A percentile compares a stretch with the other conserved stretches of the same genome.
phyloP scores from a whole-genome alignment of 2,329 filamentous ascomycete species.

The Ophiostoma sp. region DNA sequence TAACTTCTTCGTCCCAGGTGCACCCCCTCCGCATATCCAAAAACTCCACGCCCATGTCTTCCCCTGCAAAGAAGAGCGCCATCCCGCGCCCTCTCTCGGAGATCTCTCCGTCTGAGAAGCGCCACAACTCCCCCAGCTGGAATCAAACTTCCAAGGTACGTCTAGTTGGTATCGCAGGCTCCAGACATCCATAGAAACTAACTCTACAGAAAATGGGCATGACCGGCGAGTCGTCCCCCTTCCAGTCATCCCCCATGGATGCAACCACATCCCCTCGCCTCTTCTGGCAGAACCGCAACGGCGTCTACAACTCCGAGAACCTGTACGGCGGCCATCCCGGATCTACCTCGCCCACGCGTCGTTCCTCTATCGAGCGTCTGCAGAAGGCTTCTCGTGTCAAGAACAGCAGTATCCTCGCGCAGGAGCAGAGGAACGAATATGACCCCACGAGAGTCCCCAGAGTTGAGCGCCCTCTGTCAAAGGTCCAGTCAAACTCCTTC shows the following conservation, averaged over 20 bases:
- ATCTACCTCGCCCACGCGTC: conserved; percentile 67
- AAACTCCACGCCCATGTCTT: conserved; percentile 57
- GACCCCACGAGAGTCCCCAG: conserved; percentile 72
- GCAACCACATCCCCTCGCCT: conserved; percentile 67
- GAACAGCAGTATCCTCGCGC: conserved; percentile 95
- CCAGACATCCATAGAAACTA: background rate
- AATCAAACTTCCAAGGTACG: conserved; percentile 68
- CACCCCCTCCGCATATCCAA: conserved; percentile 70
- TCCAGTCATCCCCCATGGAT: conserved; percentile 75
- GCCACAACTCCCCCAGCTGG: conserved; percentile 90
- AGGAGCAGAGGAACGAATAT: conserved; percentile 89
- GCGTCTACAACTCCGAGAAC: conserved; percentile 70
- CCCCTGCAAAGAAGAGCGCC: conserved; percentile 60
- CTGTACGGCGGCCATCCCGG: conserved; percentile 53
- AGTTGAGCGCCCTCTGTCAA: conserved; percentile 76
- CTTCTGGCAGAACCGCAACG: conserved; percentile 77
- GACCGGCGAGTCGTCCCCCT: conserved; percentile 68
- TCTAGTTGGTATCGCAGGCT: background rate
- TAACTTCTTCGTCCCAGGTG: conserved; percentile 45
- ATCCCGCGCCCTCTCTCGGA: conserved; percentile 76
- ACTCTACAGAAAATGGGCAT: conserved; percentile 56
- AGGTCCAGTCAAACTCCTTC: conserved; percentile 68
- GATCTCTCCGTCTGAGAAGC: conserved; percentile 76
- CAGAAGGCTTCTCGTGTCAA: conserved; percentile 93
- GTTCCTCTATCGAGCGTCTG: conserved; percentile 90